Conservation (phyloP, 805 yeast genomes). For the Candida oleophila region DNA sequence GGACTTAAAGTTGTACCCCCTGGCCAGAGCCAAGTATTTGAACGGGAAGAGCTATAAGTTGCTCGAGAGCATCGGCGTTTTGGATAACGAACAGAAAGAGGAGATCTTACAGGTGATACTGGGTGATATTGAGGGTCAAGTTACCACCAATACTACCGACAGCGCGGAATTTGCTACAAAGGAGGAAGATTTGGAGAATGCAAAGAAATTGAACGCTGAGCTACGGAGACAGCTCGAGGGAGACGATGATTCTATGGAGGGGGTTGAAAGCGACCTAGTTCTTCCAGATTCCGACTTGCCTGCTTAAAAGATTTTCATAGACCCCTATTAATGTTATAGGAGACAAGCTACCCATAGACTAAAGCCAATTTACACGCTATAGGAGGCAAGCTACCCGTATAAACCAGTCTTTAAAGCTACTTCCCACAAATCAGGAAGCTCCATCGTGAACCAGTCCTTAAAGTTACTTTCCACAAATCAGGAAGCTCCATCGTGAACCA, state of each 20-base stretch:
- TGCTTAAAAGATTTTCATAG: no score
- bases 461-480: no score
- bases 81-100: slow-evolving; percentile 5
- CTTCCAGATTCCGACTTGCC: not conserved
- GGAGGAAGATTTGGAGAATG: not conserved
- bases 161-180: not conserved
- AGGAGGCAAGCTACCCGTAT: no score
- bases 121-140: not conserved
- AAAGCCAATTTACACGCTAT: no score
- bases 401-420: no score
- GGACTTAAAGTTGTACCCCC: slow-evolving; percentile 25
- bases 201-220: not conserved
- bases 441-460: no score
- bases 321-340: no score
- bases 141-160: not conserved
- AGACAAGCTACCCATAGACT: no score
- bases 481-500: no score
- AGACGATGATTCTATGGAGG: not conserved
- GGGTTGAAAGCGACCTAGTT: not conserved
- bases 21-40: slow-evolving; percentile 39
- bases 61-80: slow-evolving; percentile 23
- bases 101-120: not conserved
- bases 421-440: no score
- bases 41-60: slow-evolving; percentile 37
- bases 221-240: not conserved